These are phyloP conservation scores for Plasmodium knowlesi DNA, from an alignment of 169 alveolate genomes.

Conservation along the genomic window DNA sequence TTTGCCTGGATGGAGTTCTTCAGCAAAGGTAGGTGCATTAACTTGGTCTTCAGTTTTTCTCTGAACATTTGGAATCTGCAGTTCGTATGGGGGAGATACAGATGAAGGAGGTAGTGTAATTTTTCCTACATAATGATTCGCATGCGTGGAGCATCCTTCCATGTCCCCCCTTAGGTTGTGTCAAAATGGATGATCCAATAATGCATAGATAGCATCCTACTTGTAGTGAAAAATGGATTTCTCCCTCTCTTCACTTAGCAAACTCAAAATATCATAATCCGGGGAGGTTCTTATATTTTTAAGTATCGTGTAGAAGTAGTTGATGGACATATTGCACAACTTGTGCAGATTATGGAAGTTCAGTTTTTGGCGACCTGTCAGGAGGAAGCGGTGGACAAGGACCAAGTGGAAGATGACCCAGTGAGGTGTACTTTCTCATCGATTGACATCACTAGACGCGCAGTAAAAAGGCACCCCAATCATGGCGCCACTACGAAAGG, in stretches of 20 bases:
- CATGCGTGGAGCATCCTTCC: neutral
- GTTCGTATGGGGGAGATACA: neutral
- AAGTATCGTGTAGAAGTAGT: constrained; percentile 34
- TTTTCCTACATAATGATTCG: neutral
- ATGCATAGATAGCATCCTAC: neutral
- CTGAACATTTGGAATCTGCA: constrained; percentile 32
- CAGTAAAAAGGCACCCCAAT: neutral
- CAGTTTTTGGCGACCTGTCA: constrained; percentile 15
- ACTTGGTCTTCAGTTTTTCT: constrained; percentile 35
- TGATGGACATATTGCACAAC: constrained; percentile 58
- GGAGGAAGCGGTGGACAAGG: neutral
- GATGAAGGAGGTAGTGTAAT: neutral
- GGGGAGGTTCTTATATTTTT: constrained; percentile 13
- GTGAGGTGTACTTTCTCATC: neutral
- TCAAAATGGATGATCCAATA: neutral
- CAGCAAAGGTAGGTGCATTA: constrained; percentile 15
- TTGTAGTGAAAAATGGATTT: constrained; percentile 53
- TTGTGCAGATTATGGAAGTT: constrained; percentile 44
- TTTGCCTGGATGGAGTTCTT: constrained; percentile 4
- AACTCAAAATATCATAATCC: constrained; percentile 26
- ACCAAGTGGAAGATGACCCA: neutral
- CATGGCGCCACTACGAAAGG: neutral
- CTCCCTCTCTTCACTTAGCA: constrained; percentile 53
- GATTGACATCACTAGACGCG: neutral
- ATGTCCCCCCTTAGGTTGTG: neutral